phyloP scores from a whole-genome alignment of 768 basidiomycete species.

The Crucibulum laeve region DNA sequence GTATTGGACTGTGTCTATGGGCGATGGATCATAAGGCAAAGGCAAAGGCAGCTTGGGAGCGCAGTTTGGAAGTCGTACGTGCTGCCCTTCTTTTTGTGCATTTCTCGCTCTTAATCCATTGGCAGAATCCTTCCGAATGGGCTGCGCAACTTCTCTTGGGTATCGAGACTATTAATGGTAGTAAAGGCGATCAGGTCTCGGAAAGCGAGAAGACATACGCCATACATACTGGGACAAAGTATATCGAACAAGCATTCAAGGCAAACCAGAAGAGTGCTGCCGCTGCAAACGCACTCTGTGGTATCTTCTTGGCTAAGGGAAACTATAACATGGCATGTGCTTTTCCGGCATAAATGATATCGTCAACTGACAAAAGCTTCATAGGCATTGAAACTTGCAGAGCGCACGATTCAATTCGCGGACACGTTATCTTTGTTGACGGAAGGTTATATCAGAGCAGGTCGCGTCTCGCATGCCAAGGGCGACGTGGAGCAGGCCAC shows the following conservation, averaged over 20 bases:
- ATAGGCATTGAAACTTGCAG: constrained; percentile 88
- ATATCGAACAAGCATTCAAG: constrained; percentile 78
- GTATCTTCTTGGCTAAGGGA: constrained; percentile 71
- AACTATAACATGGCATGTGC: constrained; percentile 53
- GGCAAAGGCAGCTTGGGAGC: constrained; percentile 87
- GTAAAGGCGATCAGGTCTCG: constrained; percentile 62
- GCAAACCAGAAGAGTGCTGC: constrained; percentile 73
- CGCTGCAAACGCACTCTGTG: constrained; percentile 80
- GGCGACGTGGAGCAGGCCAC: constrained; percentile 61
- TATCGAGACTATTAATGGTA: constrained; percentile 80
- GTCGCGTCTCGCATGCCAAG: constrained; percentile 73
- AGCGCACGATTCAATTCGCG: constrained; percentile 90
- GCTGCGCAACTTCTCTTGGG: constrained; percentile 80
- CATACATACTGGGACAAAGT: constrained; percentile 62
- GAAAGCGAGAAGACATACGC: constrained; percentile 60
- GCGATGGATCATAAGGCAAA: constrained; percentile 77
- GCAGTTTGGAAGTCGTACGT: constrained; percentile 81
- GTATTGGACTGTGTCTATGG: constrained; percentile 94
- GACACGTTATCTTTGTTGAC: constrained; percentile 83
- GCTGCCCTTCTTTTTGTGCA: not conserved
- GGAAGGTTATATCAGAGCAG: constrained; percentile 84
- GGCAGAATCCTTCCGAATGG: constrained; percentile 75
- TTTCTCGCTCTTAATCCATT: not conserved
- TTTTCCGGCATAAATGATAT: too few relatives aligned
- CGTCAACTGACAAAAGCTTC: too few relatives aligned